Base-by-base conservation (phyloP, 1,139 yeast genomes). In the Geotrichum bryndzae region DNA sequence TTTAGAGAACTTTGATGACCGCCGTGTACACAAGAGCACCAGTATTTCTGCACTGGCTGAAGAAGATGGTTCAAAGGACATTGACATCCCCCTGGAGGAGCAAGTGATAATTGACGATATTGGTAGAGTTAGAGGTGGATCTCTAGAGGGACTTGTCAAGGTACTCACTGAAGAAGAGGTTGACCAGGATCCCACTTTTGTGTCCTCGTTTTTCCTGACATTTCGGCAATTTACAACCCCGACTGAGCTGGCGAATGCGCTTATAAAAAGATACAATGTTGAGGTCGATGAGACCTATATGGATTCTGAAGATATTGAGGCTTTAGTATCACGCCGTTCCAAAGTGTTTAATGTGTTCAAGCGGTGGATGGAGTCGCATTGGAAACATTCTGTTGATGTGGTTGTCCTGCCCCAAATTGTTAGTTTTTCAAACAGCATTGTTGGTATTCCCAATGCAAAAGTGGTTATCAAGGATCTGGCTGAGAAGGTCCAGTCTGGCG, bases 281-380 rank as follows among this genome's bases (percentile, higher is more conserved):
- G 52, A 63, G 3, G 45, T 75, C 6, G 80, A 82, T 65, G 74
- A 71, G 38, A 56, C 72, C 70, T 58, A 66, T 68, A 61, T 66
- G 45, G 65, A 58, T 22, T 53, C 62, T 48, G 57, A 73, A 54
- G 69, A 69, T 41, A 66, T 72, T 25, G 75, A 74, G 54, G 71
- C 69, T 29, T 69, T 87, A 59, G 84, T 85, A 68, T 84, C 81
- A 66, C 80, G 96, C 71, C 79, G 96, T 69, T 82, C 85, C 64
- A 76, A 87, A 61, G 84, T 90, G 53, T 84, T 86, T 66, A 84
- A 82, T 67, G 79, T 88, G 73, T 84, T 90, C 69, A 88, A 84
- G 69, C 77, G 85, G 58, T 92, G 98, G 98, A 76, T 91, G 74
- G 96, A 90, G 73, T 86, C 94, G 60, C 90, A 87, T 71, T 92